A percentile compares a stretch with the other conserved stretches of the same genome.
Conservation (phyloP, 2,329 filamentous ascomycete species). For the Emmonsiellopsis sp. region DNA sequence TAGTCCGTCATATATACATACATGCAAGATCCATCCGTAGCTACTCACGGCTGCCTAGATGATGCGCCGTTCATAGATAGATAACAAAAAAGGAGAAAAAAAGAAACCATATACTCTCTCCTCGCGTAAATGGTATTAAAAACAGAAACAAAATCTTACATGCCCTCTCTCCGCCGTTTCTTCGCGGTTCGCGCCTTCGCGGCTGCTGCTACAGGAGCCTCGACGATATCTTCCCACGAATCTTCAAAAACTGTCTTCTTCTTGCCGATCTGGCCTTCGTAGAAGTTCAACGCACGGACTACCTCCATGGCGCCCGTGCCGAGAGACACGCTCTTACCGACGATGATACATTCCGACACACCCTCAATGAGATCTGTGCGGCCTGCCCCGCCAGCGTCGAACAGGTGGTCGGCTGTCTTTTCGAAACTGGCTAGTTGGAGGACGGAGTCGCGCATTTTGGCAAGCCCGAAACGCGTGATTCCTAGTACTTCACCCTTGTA, state of each 20-base stretch:
- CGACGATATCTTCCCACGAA: constrained; percentile 28
- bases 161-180: background rate
- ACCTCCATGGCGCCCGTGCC: constrained; percentile 91
- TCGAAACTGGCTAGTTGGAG: constrained; percentile 93
- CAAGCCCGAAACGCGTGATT: constrained; percentile 90
- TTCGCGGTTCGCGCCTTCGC: background rate
- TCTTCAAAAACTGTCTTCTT: constrained; percentile 62
- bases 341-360: constrained; percentile 94
- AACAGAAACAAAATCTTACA: background rate
- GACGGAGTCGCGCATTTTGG: constrained; percentile 92
- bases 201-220: constrained; percentile 11
- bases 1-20: background rate
- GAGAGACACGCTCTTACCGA: constrained; percentile 87
- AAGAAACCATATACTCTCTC: background rate
- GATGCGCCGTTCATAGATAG: background rate
- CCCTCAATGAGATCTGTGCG: constrained; percentile 89
- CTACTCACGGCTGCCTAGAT: background rate
- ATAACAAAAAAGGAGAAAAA: background rate
- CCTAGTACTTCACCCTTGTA: constrained; percentile 96
- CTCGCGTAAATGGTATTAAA: too few species aligned
- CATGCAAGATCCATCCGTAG: background rate
- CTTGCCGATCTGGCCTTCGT: constrained; percentile 46
- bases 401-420: constrained; percentile 95
- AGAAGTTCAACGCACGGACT: constrained; percentile 64
- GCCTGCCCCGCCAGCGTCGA: constrained; percentile 85